Evolutionary conservation across 2,329 filamentous ascomycete genomes (phyloP), one percentile per base, ranked within the genome.

Genomic region (Fusarium decemcellulare): DNA sequence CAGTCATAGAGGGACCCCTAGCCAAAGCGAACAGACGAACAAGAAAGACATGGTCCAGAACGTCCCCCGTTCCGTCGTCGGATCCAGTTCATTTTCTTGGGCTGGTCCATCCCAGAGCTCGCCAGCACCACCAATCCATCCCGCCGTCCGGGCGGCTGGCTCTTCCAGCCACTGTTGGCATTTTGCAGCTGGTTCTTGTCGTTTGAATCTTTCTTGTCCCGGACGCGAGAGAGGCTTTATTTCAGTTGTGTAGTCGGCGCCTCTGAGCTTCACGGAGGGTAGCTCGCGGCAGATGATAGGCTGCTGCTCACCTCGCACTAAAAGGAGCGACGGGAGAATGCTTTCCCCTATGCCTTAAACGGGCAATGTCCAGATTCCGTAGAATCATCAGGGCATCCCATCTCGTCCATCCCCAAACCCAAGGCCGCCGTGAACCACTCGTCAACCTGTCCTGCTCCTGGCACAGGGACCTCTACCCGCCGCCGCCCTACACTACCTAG

Each of bases 91-190:
- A 51, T 67, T 54, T 60, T 40, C 44, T 32, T 16, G 32, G 18
- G 23, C 12, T 30, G 50, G 50, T 36, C 47, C 47, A 53, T 27
- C 29, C 32, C 47, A 51, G 48, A 50, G 30, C 47, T 34, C 27
- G 47, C 57, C 44, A 46, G n/a, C 8, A 65, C 42, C 59, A 64
- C 54, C 47, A 56, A 29, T 54, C 50, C 50, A 63, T 65, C 52
- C 51, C 55, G 52, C 65, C 39, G 40, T 42, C 51, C 51, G 10
- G 65, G 65, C 65, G 56, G 61, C 58, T 68, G 55, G 65, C 55
- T 54, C 57, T 37, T 36, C 53, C 53, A 68, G 46, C 65, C 61
- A 65, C 42, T 68, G 16, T 37, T 16, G 8, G 16, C 27, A 37
- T 46, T 50, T 34, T 51, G 23, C 29, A 39, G 34, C 36, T 39